These are phyloP conservation scores for Tulasnella sp. DNA, from an alignment of 768 basidiomycete species.

Conservation along the genomic window DNA sequence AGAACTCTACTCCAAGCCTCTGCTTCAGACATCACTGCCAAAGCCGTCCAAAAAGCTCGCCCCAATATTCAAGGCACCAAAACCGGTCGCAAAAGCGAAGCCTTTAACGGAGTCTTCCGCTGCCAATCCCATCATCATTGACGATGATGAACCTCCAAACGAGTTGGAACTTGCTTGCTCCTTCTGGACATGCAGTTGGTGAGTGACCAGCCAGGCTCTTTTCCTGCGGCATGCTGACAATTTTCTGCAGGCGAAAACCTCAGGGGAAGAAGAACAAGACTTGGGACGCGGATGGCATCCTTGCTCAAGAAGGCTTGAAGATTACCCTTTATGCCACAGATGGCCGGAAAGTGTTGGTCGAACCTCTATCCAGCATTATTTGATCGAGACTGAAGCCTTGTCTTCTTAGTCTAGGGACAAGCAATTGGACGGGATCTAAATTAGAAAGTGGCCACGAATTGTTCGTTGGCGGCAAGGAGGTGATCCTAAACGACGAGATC, in stretches of 20 bases:
- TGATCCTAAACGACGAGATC: slow-evolving; percentile 20
- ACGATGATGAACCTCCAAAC: slow-evolving; percentile 7
- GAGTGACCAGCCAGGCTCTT: slow-evolving; percentile 10
- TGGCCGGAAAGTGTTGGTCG: slow-evolving; percentile 29
- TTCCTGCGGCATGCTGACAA: neutral
- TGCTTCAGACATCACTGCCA: slow-evolving; percentile 1
- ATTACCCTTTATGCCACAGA: slow-evolving; percentile 29
- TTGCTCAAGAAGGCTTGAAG: slow-evolving; percentile 29
- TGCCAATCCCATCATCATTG: neutral
- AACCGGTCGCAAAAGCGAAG: neutral
- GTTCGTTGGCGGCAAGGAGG: slow-evolving; percentile 41
- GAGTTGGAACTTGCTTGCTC: slow-evolving; percentile 13
- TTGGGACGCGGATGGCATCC: slow-evolving; percentile 38
- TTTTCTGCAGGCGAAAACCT: slow-evolving; percentile 31
- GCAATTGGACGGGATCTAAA: slow-evolving; percentile 54
- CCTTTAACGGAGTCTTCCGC: neutral
- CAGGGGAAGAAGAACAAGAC: slow-evolving; percentile 35
- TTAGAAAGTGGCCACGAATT: slow-evolving; percentile 46
- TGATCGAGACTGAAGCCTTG: neutral
- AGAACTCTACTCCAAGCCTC: neutral
- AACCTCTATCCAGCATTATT: neutral
- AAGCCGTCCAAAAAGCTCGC: neutral
- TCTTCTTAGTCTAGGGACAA: slow-evolving; percentile 47
- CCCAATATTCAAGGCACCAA: slow-evolving; percentile 5
- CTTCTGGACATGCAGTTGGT: slow-evolving; percentile 24